These are phyloP conservation scores for Orobanche coerulescens DNA, from an alignment of 257 asterid genomes.

Conservation along the genomic window DNA sequence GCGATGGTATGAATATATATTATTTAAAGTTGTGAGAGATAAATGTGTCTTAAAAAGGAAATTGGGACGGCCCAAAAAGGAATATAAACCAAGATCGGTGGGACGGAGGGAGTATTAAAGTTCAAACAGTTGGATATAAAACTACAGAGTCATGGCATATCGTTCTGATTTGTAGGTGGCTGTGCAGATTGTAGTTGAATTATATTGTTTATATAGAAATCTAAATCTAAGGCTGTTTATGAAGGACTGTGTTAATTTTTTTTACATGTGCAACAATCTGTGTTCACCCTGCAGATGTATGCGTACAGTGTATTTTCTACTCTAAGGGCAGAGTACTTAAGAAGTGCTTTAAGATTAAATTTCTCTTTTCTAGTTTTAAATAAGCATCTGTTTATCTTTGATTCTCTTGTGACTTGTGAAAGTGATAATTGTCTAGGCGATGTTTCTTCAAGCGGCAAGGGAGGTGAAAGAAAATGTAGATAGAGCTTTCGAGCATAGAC, in stretches of 20 bases:
- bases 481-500: neutral
- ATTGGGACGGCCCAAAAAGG: no score
- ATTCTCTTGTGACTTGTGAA: neutral
- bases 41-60: no score
- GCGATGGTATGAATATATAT: no score
- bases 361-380: neutral
- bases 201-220: no score
- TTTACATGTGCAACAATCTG: neutral
- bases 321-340: neutral
- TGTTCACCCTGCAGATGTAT: neutral
- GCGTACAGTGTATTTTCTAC: neutral
- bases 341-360: constrained; percentile 6
- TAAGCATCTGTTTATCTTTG: neutral
- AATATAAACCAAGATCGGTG: no score
- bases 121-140: neutral
- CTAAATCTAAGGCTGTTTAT: no score
- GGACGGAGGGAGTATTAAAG: no score
- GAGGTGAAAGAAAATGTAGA: neutral
- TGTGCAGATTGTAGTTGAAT: neutral
- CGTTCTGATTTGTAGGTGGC: neutral
- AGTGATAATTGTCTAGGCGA: neutral
- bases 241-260: no score
- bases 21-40: no score
- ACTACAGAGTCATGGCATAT: neutral
- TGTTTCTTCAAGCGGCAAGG: neutral